Evolutionary conservation across 495 filamentous ascomycete species (phyloP).

Genomic region (Penicillium canescens): DNA sequence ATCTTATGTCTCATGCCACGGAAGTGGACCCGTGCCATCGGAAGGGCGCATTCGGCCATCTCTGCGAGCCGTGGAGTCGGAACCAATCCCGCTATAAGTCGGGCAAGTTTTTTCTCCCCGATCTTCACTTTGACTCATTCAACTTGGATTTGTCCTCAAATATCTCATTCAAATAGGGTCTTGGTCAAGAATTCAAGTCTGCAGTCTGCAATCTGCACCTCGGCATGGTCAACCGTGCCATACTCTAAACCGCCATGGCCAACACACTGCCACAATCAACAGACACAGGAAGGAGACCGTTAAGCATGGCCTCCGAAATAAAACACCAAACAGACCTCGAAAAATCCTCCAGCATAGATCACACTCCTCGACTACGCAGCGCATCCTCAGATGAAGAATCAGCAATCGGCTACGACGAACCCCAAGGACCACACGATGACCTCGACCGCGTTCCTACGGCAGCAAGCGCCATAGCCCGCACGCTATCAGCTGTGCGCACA

Average conservation of each 20-base stretch:
- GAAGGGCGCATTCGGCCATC: conserved; percentile 23
- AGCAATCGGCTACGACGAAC: conserved; percentile 6
- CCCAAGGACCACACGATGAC: background rate
- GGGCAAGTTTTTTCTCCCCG: conserved; percentile 6
- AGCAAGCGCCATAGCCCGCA: conserved; percentile 29
- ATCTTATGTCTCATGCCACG: too few relatives aligned
- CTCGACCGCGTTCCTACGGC: conserved; percentile 30
- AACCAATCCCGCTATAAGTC: conserved; percentile 12
- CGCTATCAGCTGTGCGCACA: conserved; percentile 44
- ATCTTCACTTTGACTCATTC: background rate
- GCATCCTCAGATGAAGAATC: conserved; percentile 28
- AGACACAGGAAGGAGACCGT: background rate
- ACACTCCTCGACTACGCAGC: background rate
- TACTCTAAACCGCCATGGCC: background rate
- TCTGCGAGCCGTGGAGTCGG: conserved; percentile 19
- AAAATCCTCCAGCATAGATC: background rate
- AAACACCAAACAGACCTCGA: too few relatives aligned
- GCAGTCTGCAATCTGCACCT: too few relatives aligned
- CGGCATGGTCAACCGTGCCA: too few relatives aligned
- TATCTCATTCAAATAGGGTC: too few relatives aligned
- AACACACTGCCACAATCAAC: background rate
- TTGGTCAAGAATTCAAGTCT: too few relatives aligned
- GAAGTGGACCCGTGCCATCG: conserved; percentile 13
- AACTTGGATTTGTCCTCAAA: background rate
- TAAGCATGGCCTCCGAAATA: background rate